Evolutionary conservation across 208 protist species (phyloP).

Genomic region (Acanthamoeba pearcei): DNA sequence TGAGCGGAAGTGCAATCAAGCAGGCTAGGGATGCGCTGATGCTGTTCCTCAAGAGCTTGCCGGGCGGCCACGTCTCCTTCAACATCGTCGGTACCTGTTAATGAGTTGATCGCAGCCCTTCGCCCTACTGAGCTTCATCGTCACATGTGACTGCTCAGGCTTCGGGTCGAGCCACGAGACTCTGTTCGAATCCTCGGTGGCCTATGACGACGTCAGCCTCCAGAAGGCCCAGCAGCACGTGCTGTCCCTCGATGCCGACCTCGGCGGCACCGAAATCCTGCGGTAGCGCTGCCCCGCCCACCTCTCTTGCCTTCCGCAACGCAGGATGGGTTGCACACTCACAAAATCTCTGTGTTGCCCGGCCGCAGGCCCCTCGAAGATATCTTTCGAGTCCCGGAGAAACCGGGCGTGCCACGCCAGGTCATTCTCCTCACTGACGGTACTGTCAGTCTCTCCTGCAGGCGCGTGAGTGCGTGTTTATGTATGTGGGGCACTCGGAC

Average conservation of each 20-base stretch:
- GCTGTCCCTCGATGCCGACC: not conserved
- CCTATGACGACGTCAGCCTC: slow-evolving; percentile 13
- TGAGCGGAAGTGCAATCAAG: slow-evolving; percentile 54
- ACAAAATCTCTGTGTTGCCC: not conserved
- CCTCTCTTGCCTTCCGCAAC: not conserved
- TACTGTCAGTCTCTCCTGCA: not conserved
- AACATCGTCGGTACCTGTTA: slow-evolving; percentile 79
- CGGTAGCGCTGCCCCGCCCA: not conserved
- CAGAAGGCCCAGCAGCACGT: not conserved
- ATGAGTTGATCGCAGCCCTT: too few relatives aligned
- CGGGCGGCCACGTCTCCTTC: slow-evolving; percentile 25
- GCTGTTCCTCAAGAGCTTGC: slow-evolving; percentile 72
- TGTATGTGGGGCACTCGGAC: not conserved
- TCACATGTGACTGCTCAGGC: not conserved
- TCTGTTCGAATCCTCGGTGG: not conserved
- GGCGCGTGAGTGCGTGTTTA: not conserved
- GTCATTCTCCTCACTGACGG: slow-evolving; percentile 75
- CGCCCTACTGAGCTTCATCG: not conserved
- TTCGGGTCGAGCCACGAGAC: slow-evolving; percentile 55
- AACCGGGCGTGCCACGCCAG: not conserved
- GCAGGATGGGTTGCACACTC: not conserved
- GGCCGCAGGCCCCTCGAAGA: not conserved
- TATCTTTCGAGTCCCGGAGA: not conserved
- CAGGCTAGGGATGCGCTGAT: slow-evolving; percentile 64
- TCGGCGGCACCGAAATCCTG: slow-evolving; percentile 73